Percentiles rank a stretch among this genome's conserved stretches.
phyloP scores from a whole-genome alignment of 306 rosid genomes.

The Bauhinia variegata region DNA sequence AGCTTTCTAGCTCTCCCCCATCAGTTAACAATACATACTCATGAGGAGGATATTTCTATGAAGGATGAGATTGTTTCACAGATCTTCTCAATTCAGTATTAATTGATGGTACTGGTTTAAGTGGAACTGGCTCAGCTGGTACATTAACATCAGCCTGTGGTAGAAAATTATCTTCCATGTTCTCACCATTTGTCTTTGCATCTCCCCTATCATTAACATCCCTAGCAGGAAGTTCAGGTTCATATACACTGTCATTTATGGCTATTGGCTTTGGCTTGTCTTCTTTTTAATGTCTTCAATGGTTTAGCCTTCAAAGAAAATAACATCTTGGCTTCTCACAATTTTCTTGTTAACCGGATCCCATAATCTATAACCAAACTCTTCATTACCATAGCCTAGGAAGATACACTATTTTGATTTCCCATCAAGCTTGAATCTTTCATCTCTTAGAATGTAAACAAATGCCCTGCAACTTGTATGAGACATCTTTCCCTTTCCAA shows the following conservation, averaged over 20 bases:
- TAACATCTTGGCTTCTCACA: not conserved
- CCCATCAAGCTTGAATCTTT: not conserved
- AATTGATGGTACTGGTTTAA: too few relatives aligned
- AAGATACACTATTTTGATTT: not conserved
- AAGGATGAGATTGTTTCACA: too few relatives aligned
- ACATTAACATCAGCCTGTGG: not conserved
- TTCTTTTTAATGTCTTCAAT: not conserved
- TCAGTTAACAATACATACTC: too few relatives aligned
- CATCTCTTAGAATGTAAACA: not conserved
- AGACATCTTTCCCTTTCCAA: not conserved
- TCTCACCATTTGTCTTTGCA: too few relatives aligned
- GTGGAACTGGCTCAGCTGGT: too few relatives aligned
- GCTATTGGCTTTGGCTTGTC: too few relatives aligned
- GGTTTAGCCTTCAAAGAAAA: not conserved
- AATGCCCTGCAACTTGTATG: not conserved
- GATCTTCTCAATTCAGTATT: too few relatives aligned
- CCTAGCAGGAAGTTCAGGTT: not conserved
- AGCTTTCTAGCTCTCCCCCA: too few relatives aligned
- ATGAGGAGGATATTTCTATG: too few relatives aligned
- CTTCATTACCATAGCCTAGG: constrained; percentile 11
- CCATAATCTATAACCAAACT: not conserved
- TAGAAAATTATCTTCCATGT: too few relatives aligned
- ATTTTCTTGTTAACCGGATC: not conserved
- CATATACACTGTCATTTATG: not conserved
- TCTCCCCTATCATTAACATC: not conserved